Base-by-base conservation (phyloP, 2,329 filamentous ascomycete species). In the Sporothrix euskadiensis region DNA sequence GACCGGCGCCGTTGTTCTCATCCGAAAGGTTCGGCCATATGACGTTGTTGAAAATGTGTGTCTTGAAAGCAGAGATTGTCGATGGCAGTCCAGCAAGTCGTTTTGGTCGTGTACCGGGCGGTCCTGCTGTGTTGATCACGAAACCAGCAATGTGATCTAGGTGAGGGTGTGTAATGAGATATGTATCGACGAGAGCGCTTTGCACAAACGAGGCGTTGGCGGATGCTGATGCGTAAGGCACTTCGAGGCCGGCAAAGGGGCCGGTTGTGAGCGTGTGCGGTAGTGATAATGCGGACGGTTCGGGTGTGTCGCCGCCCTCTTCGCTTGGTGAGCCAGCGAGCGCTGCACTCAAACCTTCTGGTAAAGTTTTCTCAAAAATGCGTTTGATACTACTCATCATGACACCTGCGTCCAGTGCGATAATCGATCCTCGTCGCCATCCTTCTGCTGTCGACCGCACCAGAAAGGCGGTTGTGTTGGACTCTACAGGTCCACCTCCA, bases 1-100 rank as follows among this genome's bases (percentile, higher is more conserved):
- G 87, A 0, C 96, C 96, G 4, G 94, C 94, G 32, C 96, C 96
- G 47, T 94, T 94, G 80, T 97, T 96, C 82, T 99, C 96, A 79
- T 99, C 95, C 0, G 94, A 97, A 54, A 99, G 84, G 77, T 99
- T 99, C 0, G 96, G 96, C 96, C 96, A 99, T 71, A 98, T 97
- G 73, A 97, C 85, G 79, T 98, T 97, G 82, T 99, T 99, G 85
- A 99, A 99, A 74, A 99, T 93, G 82, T 99, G 94, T 0, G 86
- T 90, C 81, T 97, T 98, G 82, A 99, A 91, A 0, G 95, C 94
- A 63, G 93, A 88, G 70, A 99, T 94, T n/a, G 95, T 97, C 39
- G 90, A 91, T 0, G 94, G 94, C 4, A 98, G 84, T 0, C 92
- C 95, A 0, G 95, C 94, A 16, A 99, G 85, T 32, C 92, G 89